phyloP scores from a whole-genome alignment of 2,329 filamentous ascomycete species.

The Xylaria sp. region DNA sequence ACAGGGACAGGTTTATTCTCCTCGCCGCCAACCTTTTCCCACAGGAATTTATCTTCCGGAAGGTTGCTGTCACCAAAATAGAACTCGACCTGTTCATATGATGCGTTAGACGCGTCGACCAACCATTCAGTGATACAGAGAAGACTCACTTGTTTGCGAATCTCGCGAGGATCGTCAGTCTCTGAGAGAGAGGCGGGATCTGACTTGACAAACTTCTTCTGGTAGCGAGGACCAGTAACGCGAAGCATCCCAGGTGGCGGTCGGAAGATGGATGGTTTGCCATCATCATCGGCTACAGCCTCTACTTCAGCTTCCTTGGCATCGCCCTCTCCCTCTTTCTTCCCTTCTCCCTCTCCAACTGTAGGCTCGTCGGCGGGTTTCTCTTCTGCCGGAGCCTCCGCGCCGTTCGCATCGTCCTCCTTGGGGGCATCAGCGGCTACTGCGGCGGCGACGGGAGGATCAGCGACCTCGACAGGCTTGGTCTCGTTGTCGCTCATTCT shows the following conservation, averaged over 20 bases:
- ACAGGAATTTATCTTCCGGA: slow-evolving; percentile 87
- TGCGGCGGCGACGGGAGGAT: slow-evolving; percentile 30
- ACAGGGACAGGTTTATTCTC: slow-evolving; percentile 85
- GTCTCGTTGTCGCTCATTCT: slow-evolving; percentile 50
- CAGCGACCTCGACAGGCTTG: slow-evolving; percentile 51
- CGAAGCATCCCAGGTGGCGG: slow-evolving; percentile 54
- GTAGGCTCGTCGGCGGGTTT: slow-evolving; percentile 24
- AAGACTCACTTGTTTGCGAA: slow-evolving; percentile 80
- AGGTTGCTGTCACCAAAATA: slow-evolving; percentile 69
- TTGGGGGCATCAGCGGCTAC: slow-evolving; percentile 32
- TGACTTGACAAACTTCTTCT: slow-evolving; percentile 72
- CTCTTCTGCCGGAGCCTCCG: slow-evolving; percentile 23
- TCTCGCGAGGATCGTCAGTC: slow-evolving; percentile 80
- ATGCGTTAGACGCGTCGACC: slow-evolving; percentile 10
- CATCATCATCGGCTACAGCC: slow-evolving; percentile 43
- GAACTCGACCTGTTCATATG: slow-evolving; percentile 57
- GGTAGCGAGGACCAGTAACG: slow-evolving; percentile 54
- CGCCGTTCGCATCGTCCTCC: slow-evolving; percentile 20
- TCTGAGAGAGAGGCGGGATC: slow-evolving; percentile 75
- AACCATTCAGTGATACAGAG: not conserved
- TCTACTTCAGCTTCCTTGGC: slow-evolving; percentile 40
- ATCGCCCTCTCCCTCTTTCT: slow-evolving; percentile 38
- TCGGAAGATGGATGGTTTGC: slow-evolving; percentile 34
- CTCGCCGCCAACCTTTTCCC: slow-evolving; percentile 78
- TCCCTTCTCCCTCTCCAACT: slow-evolving; percentile 24